Conservation (phyloP, 768 basidiomycete genomes). For the Tubosaeta sp. region DNA sequence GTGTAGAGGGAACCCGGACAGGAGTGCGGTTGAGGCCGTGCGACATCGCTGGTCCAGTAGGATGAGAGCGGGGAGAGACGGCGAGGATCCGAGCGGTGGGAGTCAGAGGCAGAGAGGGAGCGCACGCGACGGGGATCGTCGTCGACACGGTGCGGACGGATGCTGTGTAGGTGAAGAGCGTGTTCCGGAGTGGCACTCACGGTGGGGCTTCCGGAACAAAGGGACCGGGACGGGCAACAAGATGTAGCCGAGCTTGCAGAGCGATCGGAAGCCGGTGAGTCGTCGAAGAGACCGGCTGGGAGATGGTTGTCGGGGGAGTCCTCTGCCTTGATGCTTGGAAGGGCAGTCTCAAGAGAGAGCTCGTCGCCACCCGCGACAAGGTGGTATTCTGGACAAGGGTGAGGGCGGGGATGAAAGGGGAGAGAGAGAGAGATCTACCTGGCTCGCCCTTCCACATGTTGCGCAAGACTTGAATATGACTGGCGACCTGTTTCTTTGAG, state of each 20-base stretch:
- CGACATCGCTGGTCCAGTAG: constrained; percentile 25
- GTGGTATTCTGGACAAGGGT: constrained; percentile 52
- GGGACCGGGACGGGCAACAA: constrained; percentile 22
- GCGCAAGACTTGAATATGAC: constrained; percentile 77
- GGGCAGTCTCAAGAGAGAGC: constrained; percentile 46
- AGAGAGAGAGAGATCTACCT: constrained; percentile 40
- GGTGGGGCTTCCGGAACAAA: constrained; percentile 14
- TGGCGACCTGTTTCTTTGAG: constrained; percentile 86
- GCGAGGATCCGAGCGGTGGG: constrained; percentile 26
- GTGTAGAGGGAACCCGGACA: constrained; percentile 24
- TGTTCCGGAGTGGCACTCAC: constrained; percentile 27
- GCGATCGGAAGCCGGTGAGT: constrained; percentile 30
- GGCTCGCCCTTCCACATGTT: constrained; percentile 88
- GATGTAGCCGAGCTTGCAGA: constrained; percentile 29
- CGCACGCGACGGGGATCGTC: constrained; percentile 29
- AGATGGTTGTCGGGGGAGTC: constrained; percentile 41
- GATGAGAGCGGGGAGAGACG: constrained; percentile 32
- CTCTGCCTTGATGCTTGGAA: constrained; percentile 51
- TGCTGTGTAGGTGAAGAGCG: constrained; percentile 19
- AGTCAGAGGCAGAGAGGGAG: constrained; percentile 29
- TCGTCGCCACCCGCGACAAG: constrained; percentile 81
- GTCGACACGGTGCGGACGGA: constrained; percentile 22
- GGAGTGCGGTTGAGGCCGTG: constrained; percentile 24
- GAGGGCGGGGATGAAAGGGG: constrained; percentile 3
- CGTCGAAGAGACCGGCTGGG: constrained; percentile 32